Evolutionary conservation across 2,329 filamentous ascomycete genomes (phyloP).

Genomic region (Gyromitra esculenta): DNA sequence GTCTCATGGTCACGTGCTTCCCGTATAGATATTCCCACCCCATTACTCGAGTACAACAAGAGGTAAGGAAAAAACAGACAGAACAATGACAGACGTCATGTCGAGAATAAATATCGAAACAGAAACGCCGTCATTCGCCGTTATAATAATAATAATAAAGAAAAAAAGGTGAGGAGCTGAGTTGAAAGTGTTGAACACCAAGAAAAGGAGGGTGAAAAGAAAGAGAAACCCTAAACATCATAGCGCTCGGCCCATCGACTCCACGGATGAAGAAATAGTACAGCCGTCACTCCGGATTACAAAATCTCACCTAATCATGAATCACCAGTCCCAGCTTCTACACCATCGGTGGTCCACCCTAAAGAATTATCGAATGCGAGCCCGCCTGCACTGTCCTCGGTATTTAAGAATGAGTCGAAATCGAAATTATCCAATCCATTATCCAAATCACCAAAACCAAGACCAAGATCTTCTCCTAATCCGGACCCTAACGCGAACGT

Average conservation of each 20-base stretch:
- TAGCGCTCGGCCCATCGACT: slow-evolving; percentile 42
- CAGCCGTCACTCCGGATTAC: slow-evolving; percentile 33
- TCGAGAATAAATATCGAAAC: slow-evolving; percentile 51
- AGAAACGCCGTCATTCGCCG: slow-evolving; percentile 52
- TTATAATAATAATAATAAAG: slow-evolving; percentile 50
- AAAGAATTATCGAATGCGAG: slow-evolving; percentile 62
- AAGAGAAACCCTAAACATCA: slow-evolving; percentile 37
- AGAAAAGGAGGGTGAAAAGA: slow-evolving; percentile 34
- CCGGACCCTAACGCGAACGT: slow-evolving; percentile 13
- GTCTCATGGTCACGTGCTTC: slow-evolving; percentile 49
- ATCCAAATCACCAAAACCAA: slow-evolving; percentile 41
- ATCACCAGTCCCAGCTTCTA: slow-evolving; percentile 53
- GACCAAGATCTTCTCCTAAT: slow-evolving; percentile 37
- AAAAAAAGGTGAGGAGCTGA: slow-evolving; percentile 41
- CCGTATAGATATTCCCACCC: slow-evolving; percentile 50
- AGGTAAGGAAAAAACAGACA: slow-evolving; percentile 48
- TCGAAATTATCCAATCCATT: slow-evolving; percentile 70
- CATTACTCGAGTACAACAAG: slow-evolving; percentile 48
- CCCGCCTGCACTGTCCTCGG: slow-evolving; percentile 64
- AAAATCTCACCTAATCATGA: slow-evolving; percentile 48
- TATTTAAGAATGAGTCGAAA: slow-evolving; percentile 74
- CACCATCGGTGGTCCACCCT: slow-evolving; percentile 21
- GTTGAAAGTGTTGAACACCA: slow-evolving; percentile 41
- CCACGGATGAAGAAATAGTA: slow-evolving; percentile 48
- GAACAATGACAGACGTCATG: slow-evolving; percentile 52